A percentile compares a stretch with the other conserved stretches of the same genome.
Evolutionary conservation across 2,329 filamentous ascomycete genomes (phyloP).

Genomic region (Seiridium unicorne): DNA sequence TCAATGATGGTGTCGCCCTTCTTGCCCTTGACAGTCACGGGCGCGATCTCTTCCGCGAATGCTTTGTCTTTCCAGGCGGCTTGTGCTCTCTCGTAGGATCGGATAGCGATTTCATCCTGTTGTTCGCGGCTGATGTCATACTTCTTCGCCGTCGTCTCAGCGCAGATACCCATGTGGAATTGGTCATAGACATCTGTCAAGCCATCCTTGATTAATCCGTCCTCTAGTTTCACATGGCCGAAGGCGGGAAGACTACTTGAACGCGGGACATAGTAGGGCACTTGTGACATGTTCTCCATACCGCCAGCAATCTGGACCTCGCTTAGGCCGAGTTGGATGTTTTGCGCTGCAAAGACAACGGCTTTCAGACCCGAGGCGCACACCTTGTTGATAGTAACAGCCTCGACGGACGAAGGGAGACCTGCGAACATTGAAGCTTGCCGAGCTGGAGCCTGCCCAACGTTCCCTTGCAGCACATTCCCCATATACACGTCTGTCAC

Average conservation of each 20-base stretch:
- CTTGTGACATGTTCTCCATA: constrained; percentile 97
- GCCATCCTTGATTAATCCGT: constrained; percentile 91
- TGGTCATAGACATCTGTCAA: constrained; percentile 95
- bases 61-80: constrained; percentile 79
- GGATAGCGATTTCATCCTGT: constrained; percentile 89
- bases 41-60: constrained; percentile 87
- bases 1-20: constrained; percentile 80
- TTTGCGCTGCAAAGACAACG: constrained; percentile 84
- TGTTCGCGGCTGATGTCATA: constrained; percentile 75
- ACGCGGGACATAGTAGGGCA: constrained; percentile 86
- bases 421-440: constrained; percentile 90
- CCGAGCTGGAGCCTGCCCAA: constrained; percentile 88
- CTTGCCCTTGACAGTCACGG: constrained; percentile 79
- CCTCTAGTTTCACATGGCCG: constrained; percentile 82
- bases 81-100: constrained; percentile 86
- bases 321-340: constrained; percentile 87
- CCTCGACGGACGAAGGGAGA: constrained; percentile 76
- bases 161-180: constrained; percentile 97
- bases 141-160: constrained; percentile 91
- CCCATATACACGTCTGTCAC: constrained; percentile 97
- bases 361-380: constrained; percentile 95
- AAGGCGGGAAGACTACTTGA: constrained; percentile 82
- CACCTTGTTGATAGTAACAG: constrained; percentile 95
- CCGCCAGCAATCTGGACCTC: constrained; percentile 90
- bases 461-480: constrained; percentile 80